Evolutionary conservation across 805 yeast species (phyloP), one percentile per base, ranked within the genome.

Genomic region (Hanseniaspora mollemarum): DNA sequence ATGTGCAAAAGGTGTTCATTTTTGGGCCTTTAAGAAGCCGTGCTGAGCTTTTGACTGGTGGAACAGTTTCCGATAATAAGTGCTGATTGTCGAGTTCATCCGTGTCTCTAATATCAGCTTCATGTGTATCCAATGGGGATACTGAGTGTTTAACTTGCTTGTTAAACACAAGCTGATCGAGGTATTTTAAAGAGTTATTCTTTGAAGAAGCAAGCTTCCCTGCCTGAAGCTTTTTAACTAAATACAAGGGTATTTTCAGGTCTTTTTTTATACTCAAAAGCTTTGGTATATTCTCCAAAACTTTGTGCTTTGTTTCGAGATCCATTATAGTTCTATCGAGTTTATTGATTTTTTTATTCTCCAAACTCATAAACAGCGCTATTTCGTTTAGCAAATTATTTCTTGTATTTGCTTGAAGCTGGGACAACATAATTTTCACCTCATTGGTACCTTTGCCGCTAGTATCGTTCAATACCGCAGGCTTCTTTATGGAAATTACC

Each of bases 261-360:
- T 43, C 21, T 5, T 12, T 25, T 36, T 37, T 37, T 16, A 15
- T 21, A 8, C 16, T 9, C 13, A 45, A n/a, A 4, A 45, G n/a
- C 21, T 32, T 43, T 13, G 25, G 43, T 26, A 48, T 4, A n/a
- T 18, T 15, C 8, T 38, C 39, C 8, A 19, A 15, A 19, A 41
- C 13, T 33, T 19, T 15, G 10, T 16, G 28, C 28, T 24, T 35
- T 13, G 2, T 18, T 16, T 37, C 42, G 12, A 43, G 15, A n/a
- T 26, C 22, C 9, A 4, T 1, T 16, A 29, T 38, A 8, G 37
- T 21, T 7, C 7, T 10, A n/a, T 43, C 33, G 41, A 33, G 13
- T 39, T 45, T 51, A 29, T 41, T 39, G 8, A 40, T 33, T 12
- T 36, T 45, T 21, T 46, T 42, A n/a, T 46, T 32, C 33, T 46